These are phyloP conservation scores for Phytophthora europaea DNA, from an alignment of 352 stramenopile species.

Conservation along the genomic window DNA sequence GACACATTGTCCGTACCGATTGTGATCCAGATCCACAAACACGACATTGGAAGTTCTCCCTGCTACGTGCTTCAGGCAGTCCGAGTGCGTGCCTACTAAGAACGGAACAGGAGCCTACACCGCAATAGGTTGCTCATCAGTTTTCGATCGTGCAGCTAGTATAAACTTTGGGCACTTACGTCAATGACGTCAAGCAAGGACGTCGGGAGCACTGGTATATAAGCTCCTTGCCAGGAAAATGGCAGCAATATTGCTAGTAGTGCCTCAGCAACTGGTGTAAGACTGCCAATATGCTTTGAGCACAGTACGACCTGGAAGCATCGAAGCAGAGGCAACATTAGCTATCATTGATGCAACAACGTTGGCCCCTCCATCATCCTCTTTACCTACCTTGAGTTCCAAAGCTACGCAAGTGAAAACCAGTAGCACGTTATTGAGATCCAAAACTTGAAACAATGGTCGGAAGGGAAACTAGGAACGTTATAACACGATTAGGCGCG, in stretches of 20 bases:
- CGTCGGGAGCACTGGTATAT: slow-evolving; percentile 94
- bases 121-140: not conserved
- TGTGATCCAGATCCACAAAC: slow-evolving; percentile 96
- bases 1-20: slow-evolving; percentile 56
- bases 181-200: slow-evolving; percentile 95
- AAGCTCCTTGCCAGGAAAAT: slow-evolving; percentile 95
- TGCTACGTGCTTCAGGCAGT: slow-evolving; percentile 75
- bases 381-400: slow-evolving; percentile 82
- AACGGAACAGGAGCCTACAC: slow-evolving; percentile 94
- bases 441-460: slow-evolving; percentile 93
- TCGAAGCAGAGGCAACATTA: not conserved
- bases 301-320: slow-evolving; percentile 89
- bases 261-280: slow-evolving; percentile 93
- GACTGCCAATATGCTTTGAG: slow-evolving; percentile 89
- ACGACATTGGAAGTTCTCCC: slow-evolving; percentile 86
- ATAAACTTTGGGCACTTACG: slow-evolving; percentile 47
- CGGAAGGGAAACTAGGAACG: slow-evolving; percentile 91
- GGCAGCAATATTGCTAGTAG: slow-evolving; percentile 94
- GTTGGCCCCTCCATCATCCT: not conserved
- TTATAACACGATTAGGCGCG: not conserved
- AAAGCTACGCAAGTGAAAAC: slow-evolving; percentile 92
- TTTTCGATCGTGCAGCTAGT: not conserved
- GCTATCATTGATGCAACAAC: not conserved
- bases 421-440: slow-evolving; percentile 93
- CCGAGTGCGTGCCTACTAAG: slow-evolving; percentile 91